These are phyloP conservation scores for Dillenia suffruticosa DNA, from an alignment of 164 flowering plant genomes.

Conservation along the genomic window DNA sequence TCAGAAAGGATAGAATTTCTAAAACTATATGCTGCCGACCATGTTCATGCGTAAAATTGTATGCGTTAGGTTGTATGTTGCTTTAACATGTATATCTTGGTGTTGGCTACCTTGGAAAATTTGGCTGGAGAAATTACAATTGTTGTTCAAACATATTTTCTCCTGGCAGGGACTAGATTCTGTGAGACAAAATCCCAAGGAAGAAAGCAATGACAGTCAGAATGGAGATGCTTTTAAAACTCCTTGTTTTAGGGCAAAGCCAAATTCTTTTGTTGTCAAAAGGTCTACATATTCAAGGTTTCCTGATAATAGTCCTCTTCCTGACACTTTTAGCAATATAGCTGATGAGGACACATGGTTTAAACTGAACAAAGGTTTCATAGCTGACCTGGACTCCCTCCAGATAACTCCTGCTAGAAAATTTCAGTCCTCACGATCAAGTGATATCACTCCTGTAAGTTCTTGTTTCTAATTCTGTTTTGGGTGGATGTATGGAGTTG, in stretches of 20 bases:
- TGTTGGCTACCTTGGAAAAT: too few relatives aligned
- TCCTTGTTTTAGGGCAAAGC: conserved; percentile 56
- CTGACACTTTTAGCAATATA: conserved; percentile 58
- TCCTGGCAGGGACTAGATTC: conserved; percentile 28
- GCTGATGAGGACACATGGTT: conserved; percentile 97
- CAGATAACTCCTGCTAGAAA: conserved; percentile 68
- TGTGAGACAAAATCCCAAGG: conserved; percentile 24
- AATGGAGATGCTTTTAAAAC: conserved; percentile 56
- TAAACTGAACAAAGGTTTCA: conserved; percentile 78
- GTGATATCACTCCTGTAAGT: conserved; percentile 55
- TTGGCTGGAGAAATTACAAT: too few relatives aligned
- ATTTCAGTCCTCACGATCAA: conserved; percentile 52
- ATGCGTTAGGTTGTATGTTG: too few relatives aligned
- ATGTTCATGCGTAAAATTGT: too few relatives aligned
- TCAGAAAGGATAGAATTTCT: too few relatives aligned
- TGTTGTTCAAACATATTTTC: neutral
- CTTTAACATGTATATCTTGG: too few relatives aligned
- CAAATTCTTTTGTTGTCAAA: conserved; percentile 62
- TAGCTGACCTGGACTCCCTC: conserved; percentile 76
- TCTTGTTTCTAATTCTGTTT: neutral
- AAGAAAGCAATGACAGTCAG: conserved; percentile 31
- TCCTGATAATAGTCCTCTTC: conserved; percentile 77
- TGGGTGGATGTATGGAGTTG: neutral
- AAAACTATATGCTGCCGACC: too few relatives aligned
- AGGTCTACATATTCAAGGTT: conserved; percentile 51